A percentile compares a stretch with the other conserved stretches of the same genome.
phyloP scores from a whole-genome alignment of 140 eudicot genomes.

The Flaveria floridana region DNA sequence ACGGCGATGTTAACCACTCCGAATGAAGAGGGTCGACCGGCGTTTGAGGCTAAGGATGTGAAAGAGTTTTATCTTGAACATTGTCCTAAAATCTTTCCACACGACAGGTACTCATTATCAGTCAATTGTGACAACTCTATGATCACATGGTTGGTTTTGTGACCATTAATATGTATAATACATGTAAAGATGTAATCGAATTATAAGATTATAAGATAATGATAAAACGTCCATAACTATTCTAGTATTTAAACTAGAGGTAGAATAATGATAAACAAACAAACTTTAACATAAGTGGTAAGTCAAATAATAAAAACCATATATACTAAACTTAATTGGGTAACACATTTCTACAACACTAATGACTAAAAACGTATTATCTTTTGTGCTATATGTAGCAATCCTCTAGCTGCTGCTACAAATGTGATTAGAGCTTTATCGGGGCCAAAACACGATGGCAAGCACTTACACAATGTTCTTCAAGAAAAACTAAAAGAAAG shows the following conservation, averaged over 20 bases:
- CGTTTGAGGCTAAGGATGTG: slow-evolving; percentile 44
- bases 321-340: no score
- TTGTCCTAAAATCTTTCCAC: slow-evolving; percentile 46
- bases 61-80: slow-evolving; percentile 38
- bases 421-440: slow-evolving; percentile 24
- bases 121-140: background rate
- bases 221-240: no score
- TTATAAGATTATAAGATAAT: no score
- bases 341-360: background rate
- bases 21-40: slow-evolving; percentile 35
- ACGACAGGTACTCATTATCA: slow-evolving; percentile 21
- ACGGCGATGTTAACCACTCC: slow-evolving; percentile 49
- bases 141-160: no score
- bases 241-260: no score
- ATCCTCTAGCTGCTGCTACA: slow-evolving; percentile 24
- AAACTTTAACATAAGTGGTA: no score
- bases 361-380: background rate
- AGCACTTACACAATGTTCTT: slow-evolving; percentile 33
- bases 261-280: no score
- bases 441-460: slow-evolving; percentile 49
- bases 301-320: no score
- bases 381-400: background rate
- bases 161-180: no score
- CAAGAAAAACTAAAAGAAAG: slow-evolving; percentile 33
- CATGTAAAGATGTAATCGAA: no score